Conservation (phyloP, 148 eudicot species). For the Spergularia marina region DNA sequence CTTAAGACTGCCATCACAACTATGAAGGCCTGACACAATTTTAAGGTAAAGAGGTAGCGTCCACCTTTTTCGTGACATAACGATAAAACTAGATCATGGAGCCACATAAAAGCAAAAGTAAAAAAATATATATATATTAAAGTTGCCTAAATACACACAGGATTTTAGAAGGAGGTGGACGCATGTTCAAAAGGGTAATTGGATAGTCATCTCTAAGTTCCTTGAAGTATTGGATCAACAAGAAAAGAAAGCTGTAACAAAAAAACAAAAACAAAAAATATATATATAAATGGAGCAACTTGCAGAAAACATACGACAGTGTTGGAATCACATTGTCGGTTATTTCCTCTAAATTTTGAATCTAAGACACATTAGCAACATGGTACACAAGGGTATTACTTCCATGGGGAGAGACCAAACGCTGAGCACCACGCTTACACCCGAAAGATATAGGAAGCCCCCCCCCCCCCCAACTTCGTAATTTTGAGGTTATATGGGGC, state of each 20-base stretch:
- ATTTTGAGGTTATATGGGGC: not conserved
- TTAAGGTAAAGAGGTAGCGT: not conserved
- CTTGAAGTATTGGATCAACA: not conserved
- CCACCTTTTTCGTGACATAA: not conserved
- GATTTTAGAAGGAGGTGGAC: too few species aligned
- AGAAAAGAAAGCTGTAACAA: not conserved
- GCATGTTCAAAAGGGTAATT: too few species aligned
- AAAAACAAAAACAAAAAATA: not conserved
- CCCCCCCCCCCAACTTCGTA: not conserved
- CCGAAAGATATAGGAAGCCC: not conserved
- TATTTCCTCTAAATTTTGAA: too few species aligned
- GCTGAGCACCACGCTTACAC: not conserved
- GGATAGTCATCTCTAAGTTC: not conserved
- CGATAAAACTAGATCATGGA: too few species aligned
- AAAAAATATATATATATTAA: too few species aligned
- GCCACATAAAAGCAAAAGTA: too few species aligned
- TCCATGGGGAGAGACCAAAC: not conserved
- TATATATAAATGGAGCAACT: not conserved
- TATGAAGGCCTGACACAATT: not conserved
- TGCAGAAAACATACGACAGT: not conserved
- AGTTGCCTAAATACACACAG: too few species aligned
- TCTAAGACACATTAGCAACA: too few species aligned
- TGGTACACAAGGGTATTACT: not conserved
- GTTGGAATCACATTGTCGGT: not conserved
- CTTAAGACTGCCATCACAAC: not conserved